phyloP scores from a whole-genome alignment of 352 stramenopile genomes.

The Phytophthora pistaciae region DNA sequence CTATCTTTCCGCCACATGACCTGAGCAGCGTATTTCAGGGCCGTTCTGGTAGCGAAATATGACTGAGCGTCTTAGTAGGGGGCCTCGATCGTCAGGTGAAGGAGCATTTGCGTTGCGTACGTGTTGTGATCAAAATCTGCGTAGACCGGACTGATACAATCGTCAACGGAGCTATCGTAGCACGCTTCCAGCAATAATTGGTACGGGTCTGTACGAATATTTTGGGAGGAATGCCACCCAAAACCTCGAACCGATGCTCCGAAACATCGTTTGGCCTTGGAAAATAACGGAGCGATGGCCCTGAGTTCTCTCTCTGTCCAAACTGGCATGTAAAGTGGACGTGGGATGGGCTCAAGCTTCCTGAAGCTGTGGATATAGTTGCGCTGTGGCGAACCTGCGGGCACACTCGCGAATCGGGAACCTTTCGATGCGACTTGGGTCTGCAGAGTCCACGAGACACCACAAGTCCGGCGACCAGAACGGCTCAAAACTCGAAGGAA shows the following conservation, averaged over 20 bases:
- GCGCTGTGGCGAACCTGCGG: constrained; percentile 18
- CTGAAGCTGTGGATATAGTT: constrained; percentile 34
- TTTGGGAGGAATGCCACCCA: constrained; percentile 18
- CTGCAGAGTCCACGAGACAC: constrained; percentile 33
- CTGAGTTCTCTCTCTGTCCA: constrained; percentile 36
- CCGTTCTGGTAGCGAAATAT: neutral
- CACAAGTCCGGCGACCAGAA: constrained; percentile 29
- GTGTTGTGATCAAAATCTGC: neutral
- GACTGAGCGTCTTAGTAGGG: neutral
- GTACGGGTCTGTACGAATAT: neutral
- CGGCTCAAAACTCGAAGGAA: constrained; percentile 6
- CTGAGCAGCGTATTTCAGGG: neutral
- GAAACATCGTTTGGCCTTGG: constrained; percentile 16
- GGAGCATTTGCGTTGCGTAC: neutral
- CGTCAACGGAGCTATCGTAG: neutral
- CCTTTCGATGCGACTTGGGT: constrained; percentile 20
- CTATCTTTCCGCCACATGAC: neutral
- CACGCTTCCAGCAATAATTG: neutral
- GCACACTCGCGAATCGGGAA: neutral
- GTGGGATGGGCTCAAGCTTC: constrained; percentile 26
- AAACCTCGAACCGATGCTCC: constrained; percentile 22
- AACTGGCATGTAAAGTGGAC: constrained; percentile 33
- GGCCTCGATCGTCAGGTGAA: neutral
- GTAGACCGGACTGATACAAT: neutral
- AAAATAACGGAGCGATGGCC: constrained; percentile 31